These are phyloP conservation scores for Draba incana DNA, from an alignment of 345 rosid species.

Conservation along the genomic window DNA sequence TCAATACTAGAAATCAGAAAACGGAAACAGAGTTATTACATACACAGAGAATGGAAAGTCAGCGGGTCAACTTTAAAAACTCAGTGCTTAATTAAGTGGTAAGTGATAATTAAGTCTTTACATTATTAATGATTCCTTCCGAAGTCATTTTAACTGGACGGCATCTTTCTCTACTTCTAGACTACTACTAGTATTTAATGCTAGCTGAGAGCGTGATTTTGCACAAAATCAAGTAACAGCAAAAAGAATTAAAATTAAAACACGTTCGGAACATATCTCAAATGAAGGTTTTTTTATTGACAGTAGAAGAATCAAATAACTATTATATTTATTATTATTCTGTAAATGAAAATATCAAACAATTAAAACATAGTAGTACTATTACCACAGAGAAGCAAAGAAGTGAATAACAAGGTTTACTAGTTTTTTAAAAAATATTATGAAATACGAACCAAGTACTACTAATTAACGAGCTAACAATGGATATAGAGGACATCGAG, in stretches of 20 bases:
- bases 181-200: conserved; percentile 6
- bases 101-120: conserved; percentile 31
- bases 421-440: too few species aligned
- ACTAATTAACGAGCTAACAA: too few species aligned
- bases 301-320: neutral
- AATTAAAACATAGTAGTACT: too few species aligned
- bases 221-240: neutral
- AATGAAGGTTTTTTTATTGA: neutral
- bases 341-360: too few species aligned
- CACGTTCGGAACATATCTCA: neutral
- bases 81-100: conserved; percentile 33
- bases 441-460: too few species aligned
- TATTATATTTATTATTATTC: neutral
- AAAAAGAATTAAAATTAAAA: neutral
- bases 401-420: too few species aligned
- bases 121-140: conserved; percentile 20
- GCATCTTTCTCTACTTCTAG: conserved; percentile 34
- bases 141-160: conserved; percentile 28
- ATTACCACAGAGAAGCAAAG: too few species aligned
- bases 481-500: too few species aligned
- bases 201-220: neutral
- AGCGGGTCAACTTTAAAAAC: conserved; percentile 44
- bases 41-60: conserved; percentile 33
- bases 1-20: conserved; percentile 10
- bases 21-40: conserved; percentile 24